A percentile compares a stretch with the other conserved stretches of the same genome.
phyloP scores from a whole-genome alignment of 345 rosid species.

The Sisymbrium altissimum region DNA sequence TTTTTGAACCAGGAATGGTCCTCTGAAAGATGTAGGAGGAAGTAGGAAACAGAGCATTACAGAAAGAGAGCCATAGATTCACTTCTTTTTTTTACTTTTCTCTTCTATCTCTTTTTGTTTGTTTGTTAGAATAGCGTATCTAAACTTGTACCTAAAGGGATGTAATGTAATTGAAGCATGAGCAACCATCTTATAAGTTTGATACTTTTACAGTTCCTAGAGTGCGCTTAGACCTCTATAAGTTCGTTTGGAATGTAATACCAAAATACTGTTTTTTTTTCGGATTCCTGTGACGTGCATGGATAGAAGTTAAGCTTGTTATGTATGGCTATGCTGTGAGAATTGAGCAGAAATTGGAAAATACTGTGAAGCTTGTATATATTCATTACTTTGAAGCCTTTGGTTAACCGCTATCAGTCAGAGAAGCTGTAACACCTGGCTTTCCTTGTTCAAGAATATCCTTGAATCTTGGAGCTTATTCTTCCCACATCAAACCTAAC shows the following conservation, averaged over 20 bases:
- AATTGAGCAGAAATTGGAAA: background rate
- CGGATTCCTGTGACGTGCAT: background rate
- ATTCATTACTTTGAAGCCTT: conserved; percentile 42
- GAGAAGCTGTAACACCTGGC: conserved; percentile 78
- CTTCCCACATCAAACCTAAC: conserved; percentile 79
- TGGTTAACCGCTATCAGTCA: conserved; percentile 64
- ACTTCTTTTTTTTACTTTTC: background rate
- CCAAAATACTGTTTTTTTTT: background rate
- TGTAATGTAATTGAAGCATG: conserved; percentile 5
- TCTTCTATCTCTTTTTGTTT: background rate
- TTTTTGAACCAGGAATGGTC: conserved; percentile 34
- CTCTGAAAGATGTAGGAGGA: conserved; percentile 20
- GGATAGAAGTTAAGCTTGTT: conserved; percentile 55
- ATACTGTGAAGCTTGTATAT: too few relatives aligned
- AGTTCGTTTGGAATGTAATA: background rate
- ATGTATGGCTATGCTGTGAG: conserved; percentile 69
- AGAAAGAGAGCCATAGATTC: conserved; percentile 12
- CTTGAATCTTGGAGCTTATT: conserved; percentile 61
- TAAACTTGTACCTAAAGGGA: background rate
- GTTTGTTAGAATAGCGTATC: conserved; percentile 16
- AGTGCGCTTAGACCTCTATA: background rate
- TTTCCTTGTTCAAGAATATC: conserved; percentile 81
- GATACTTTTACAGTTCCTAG: conserved; percentile 5
- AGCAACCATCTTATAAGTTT: conserved; percentile 6
- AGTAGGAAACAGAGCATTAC: conserved; percentile 23